Percentiles rank a stretch among this genome's conserved stretches.
Conservation (phyloP, 2,329 filamentous ascomycete species). For the Zasmidium angulare region DNA sequence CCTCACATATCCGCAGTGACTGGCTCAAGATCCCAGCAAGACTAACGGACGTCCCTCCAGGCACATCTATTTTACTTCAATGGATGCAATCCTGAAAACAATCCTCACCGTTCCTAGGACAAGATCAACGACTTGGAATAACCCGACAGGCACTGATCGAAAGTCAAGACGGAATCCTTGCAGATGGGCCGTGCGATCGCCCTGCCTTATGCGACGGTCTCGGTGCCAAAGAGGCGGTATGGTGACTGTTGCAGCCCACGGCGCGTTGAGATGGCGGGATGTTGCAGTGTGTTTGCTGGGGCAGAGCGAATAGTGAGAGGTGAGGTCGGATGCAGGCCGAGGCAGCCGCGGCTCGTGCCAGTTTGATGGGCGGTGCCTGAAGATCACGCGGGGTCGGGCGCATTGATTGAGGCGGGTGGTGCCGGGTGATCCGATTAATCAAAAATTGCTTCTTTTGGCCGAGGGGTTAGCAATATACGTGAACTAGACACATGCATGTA, state of each 20-base stretch:
- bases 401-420: background rate
- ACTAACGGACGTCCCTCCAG: slow-evolving; percentile 2
- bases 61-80: slow-evolving; percentile 3
- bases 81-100: background rate
- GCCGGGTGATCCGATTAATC: background rate
- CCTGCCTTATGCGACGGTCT: background rate
- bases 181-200: background rate
- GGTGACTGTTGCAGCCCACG: no score
- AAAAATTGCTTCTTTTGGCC: background rate
- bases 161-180: background rate
- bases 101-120: background rate
- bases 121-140: background rate
- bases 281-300: background rate
- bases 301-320: background rate
- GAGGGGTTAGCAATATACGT: background rate
- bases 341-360: background rate
- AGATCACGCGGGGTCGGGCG: background rate
- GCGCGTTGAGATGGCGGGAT: background rate
- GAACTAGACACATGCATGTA: no score
- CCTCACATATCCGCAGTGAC: background rate
- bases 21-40: background rate
- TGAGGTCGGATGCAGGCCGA: slow-evolving; percentile 2
- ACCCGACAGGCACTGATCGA: background rate
- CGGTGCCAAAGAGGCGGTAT: background rate
- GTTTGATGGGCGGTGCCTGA: background rate